Conservation (phyloP, 2,329 filamentous ascomycete species). For the Diaporthe australafricana region DNA sequence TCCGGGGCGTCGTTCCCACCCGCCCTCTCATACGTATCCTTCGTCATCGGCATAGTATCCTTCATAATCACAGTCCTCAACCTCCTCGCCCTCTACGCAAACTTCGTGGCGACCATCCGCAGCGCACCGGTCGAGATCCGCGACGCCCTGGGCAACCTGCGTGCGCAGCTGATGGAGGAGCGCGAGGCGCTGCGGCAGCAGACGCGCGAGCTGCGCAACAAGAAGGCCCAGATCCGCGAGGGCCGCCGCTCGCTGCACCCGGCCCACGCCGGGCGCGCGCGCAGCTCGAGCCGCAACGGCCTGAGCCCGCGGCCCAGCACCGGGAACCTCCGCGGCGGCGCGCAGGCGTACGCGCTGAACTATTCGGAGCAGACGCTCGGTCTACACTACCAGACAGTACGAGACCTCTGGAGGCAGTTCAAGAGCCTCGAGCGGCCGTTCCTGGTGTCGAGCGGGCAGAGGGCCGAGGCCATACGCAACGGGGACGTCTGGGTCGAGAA, state of each 20-base stretch:
- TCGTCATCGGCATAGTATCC: conserved; percentile 35
- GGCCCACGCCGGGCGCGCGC: conserved; percentile 2
- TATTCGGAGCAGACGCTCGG: conserved; percentile 39
- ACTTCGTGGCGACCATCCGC: conserved; percentile 37
- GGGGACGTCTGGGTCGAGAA: conserved; percentile 35
- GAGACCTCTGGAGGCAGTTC: conserved; percentile 39
- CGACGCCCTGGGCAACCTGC: conserved; percentile 37
- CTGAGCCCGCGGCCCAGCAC: conserved; percentile 22
- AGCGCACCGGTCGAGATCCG: conserved; percentile 37
- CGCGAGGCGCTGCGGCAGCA: conserved; percentile 40
- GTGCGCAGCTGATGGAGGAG: conserved; percentile 39
- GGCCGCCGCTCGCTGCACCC: conserved; percentile 4
- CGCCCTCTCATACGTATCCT: conserved; percentile 30
- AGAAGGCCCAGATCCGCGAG: conserved; percentile 16
- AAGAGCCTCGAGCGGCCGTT: conserved; percentile 40
- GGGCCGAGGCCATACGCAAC: conserved; percentile 36
- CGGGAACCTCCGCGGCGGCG: conserved; percentile 21
- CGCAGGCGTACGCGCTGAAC: conserved; percentile 23
- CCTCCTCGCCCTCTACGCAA: conserved; percentile 39
- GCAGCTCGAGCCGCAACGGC: conserved; percentile 28
- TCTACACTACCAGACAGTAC: conserved; percentile 39
- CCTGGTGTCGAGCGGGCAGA: conserved; percentile 27
- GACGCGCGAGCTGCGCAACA: conserved; percentile 36
- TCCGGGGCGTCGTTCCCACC: conserved; percentile 16
- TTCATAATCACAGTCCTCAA: conserved; percentile 38